Conservation (phyloP, 2,329 filamentous ascomycete species). For the Zasmidium angulare region DNA sequence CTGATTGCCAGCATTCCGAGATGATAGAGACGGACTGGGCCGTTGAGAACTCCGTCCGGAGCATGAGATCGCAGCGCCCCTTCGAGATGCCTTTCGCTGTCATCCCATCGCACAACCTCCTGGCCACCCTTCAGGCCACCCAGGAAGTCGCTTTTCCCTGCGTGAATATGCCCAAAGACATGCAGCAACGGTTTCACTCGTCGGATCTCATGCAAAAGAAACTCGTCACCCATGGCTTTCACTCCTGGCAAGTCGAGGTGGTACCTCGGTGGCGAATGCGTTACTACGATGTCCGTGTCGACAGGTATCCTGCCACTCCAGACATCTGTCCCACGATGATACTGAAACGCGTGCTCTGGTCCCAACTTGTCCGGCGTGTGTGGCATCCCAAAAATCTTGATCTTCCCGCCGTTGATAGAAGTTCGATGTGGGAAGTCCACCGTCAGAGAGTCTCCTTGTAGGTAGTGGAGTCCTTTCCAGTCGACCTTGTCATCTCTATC, state of each 20-base stretch:
- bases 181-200: constrained; percentile 72
- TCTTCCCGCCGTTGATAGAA: constrained; percentile 48
- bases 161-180: constrained; percentile 84
- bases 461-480: constrained; percentile 70
- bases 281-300: constrained; percentile 75
- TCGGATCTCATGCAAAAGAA: constrained; percentile 69
- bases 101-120: constrained; percentile 72
- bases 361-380: constrained; percentile 67
- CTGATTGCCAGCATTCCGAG: constrained; percentile 52
- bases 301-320: constrained; percentile 71
- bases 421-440: constrained; percentile 55
- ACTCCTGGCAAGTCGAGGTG: constrained; percentile 63
- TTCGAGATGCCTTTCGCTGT: constrained; percentile 70
- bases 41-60: constrained; percentile 38
- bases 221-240: constrained; percentile 64
- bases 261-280: constrained; percentile 74
- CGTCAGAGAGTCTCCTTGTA: constrained; percentile 67
- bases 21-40: constrained; percentile 51
- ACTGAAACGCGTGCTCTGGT: constrained; percentile 74
- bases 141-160: constrained; percentile 44
- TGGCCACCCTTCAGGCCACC: constrained; percentile 53
- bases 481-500: constrained; percentile 60
- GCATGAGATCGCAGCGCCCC: constrained; percentile 49
- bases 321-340: constrained; percentile 62
- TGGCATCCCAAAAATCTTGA: constrained; percentile 78